These are phyloP conservation scores for Myxozyma melibiosi DNA, from an alignment of 805 yeast genomes.

Conservation along the genomic window DNA sequence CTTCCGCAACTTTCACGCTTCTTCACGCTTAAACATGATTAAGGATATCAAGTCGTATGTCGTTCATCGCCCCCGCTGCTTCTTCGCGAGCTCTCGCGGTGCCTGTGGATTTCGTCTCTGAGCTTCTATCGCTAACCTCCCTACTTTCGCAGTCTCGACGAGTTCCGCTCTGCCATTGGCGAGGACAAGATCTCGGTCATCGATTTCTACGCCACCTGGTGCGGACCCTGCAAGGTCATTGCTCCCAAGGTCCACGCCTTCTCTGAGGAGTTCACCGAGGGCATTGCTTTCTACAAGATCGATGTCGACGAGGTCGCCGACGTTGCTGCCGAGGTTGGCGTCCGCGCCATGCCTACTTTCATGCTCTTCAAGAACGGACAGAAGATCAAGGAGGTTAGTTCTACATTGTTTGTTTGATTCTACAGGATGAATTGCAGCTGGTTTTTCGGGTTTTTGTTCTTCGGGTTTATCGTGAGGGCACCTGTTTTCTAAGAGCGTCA, in stretches of 20 bases:
- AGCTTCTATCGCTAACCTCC: background rate
- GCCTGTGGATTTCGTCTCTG: too few relatives aligned
- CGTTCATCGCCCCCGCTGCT: background rate
- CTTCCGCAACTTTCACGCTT: conserved; percentile 12
- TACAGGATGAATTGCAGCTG: too few relatives aligned
- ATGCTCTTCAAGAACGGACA: conserved; percentile 81
- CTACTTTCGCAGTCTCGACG: conserved; percentile 43
- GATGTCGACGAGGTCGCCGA: conserved; percentile 85
- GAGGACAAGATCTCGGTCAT: conserved; percentile 79
- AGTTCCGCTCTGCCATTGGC: conserved; percentile 67
- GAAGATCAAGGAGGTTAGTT: conserved; percentile 59
- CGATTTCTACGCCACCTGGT: conserved; percentile 97
- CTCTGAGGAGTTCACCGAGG: conserved; percentile 53
- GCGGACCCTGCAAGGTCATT: conserved; percentile 98
- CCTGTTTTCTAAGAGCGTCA: too few relatives aligned
- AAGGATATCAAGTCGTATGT: conserved; percentile 28
- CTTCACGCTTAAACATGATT: conserved; percentile 19
- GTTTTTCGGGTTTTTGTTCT: too few relatives aligned
- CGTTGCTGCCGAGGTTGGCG: conserved; percentile 69
- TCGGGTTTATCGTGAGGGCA: too few relatives aligned
- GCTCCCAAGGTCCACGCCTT: conserved; percentile 91
- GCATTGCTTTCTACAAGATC: conserved; percentile 79
- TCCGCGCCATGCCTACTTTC: conserved; percentile 67
- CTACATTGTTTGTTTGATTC: conserved; percentile 54
- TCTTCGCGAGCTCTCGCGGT: too few relatives aligned